Base-by-base conservation (phyloP, 345 rosid genomes). In the Brassica juncea region DNA sequence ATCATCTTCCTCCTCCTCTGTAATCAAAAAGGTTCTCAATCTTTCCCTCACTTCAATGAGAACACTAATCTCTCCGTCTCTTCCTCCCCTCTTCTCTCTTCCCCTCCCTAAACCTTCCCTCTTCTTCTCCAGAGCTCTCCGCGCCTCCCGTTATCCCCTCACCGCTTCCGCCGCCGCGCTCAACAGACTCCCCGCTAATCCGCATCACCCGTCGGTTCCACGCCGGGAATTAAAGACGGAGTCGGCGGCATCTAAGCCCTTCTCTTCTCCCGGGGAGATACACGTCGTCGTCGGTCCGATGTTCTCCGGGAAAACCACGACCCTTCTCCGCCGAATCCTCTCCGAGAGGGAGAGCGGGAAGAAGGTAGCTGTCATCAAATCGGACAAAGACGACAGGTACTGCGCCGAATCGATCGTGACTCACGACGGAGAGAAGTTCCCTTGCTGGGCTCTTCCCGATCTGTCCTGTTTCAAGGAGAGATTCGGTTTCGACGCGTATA, bases 241-340 rank as follows among this genome's bases (percentile, higher is more conserved):
- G 1, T 71, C 86, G 3, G 76, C 86, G 2, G 19, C 85, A 8
- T 74, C 67, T 21, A 72, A 85, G 6, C 49, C 88, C 8, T 25
- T 84, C 3, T 79, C 85, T 23, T 30, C 35, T 32, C 2, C 79
- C 15, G 97, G 97, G 1, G 94, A 89, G 84, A 80, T 90, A 72
- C 98, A 92, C 78, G 96, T 94, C 75, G 87, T 92, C 19, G 88
- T 90, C 8, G 98, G 98, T 6, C 97, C 96, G 4, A 89, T 94
- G 94, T 92, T 92, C 73, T 88, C 98, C 37, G 98, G 96, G 0
- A 92, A 92, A 80, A 94, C 98, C 2, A 88, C 94, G 66, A 84
- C 88, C 0, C 93, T 94, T 74, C 98, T 94, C 65, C 93, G 83
- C 30, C 88, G 97, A 4, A 84, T 92, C 19, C 92, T 88, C 70